Evolutionary conservation across 164 flowering plant species (phyloP), one percentile per base, ranked within the genome.

Genomic region (Sedum album): DNA sequence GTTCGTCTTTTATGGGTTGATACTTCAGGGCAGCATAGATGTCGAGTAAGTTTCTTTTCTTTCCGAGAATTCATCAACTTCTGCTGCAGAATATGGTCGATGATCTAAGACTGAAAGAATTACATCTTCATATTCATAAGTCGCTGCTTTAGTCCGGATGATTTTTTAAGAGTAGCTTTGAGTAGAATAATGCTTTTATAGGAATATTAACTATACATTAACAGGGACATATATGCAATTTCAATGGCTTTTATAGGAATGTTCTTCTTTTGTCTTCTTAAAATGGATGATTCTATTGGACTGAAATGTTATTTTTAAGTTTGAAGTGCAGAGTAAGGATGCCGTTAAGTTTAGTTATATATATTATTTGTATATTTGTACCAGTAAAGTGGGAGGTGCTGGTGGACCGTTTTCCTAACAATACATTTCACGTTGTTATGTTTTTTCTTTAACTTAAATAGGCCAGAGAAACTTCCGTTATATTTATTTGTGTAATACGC

Each of bases 1-100:
- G 86, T 91, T 68, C 93, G 97, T 35, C 49, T 94, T 38, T 71
- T 91, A 25, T 94, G 96, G 96, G 85, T 86, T 41, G 99, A 94
- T 79, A 72, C 85, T 57, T 94, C 99, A 68, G 99, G 97, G 41
- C 93, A 94, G 71, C 88, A 86, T 65, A 81, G 99, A 77, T 94
- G 96, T 62, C 95, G 97, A 65, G 99, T 91, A 79, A 78, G 93
- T 72, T 28, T 5, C 60, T 6, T 57, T 14, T 57, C 62, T 26
- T 57, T 57, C 33, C 5, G 20, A 14, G 33, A 25, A 26, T 28
- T 57, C 28, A 21, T 57, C 13, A 3, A 57, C 33, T 57, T 30
- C 28, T 57, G 15, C 18, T 13, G 5, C 62, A 25, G 20, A 13
- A 28, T 28, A 4, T 57, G 62, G 31, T 57, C 6, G n/a, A 26